These are phyloP conservation scores for Baeospora myosura DNA, from an alignment of 1,284 basidiomycete genomes.

Conservation along the genomic window DNA sequence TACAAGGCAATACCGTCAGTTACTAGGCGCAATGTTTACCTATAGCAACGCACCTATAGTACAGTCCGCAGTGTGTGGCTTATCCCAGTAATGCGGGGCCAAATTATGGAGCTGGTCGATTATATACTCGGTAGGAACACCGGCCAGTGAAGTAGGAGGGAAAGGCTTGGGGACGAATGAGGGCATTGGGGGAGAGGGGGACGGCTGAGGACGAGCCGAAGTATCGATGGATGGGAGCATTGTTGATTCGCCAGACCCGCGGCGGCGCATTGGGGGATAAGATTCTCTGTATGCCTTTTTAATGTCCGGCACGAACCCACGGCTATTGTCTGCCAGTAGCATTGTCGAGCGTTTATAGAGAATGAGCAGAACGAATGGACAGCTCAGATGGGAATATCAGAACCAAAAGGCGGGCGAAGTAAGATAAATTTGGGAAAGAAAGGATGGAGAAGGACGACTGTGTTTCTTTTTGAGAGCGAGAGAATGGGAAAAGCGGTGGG, in stretches of 20 bases:
- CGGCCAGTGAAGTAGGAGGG: conserved; percentile 53
- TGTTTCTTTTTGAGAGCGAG: background rate
- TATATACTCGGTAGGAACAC: conserved; percentile 64
- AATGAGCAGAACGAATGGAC: conserved; percentile 13
- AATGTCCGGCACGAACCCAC: conserved; percentile 18
- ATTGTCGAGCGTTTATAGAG: conserved; percentile 17
- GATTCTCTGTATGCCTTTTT: conserved; percentile 23
- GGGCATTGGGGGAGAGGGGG: conserved; percentile 20
- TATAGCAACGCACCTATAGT: conserved; percentile 53
- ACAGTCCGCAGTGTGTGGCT: conserved; percentile 65
- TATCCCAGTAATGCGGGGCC: conserved; percentile 63
- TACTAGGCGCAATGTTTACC: no score
- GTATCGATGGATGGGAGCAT: conserved; percentile 19
- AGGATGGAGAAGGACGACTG: background rate
- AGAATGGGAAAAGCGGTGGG: background rate
- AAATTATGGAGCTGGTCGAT: conserved; percentile 59
- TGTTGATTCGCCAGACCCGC: conserved; percentile 33
- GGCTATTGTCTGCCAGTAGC: conserved; percentile 29
- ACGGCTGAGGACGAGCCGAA: conserved; percentile 21
- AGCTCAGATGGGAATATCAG: conserved; percentile 28
- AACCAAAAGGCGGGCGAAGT: conserved; percentile 23
- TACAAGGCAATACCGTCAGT: no score
- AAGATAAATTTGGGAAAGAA: conserved; percentile 1
- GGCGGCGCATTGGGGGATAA: conserved; percentile 26
- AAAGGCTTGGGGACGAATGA: conserved; percentile 49